These are phyloP conservation scores for Tubosaeta sp. DNA, from an alignment of 768 basidiomycete species.

Conservation along the genomic window DNA sequence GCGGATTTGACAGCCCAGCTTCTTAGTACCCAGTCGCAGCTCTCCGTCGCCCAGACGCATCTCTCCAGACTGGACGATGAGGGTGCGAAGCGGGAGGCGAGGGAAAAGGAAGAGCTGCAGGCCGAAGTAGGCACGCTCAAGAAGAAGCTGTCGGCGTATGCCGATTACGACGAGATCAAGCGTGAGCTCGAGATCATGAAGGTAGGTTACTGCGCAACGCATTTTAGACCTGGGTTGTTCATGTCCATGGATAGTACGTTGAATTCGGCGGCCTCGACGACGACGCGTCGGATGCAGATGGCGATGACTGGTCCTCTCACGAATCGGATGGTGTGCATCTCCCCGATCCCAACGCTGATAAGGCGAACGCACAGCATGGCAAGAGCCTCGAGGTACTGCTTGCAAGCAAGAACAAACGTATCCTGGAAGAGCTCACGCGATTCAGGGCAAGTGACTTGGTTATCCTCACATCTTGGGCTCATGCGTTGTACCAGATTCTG, in stretches of 20 bases:
- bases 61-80: constrained; percentile 17
- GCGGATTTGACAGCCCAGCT: constrained; percentile 13
- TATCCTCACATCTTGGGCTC: not conserved
- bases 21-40: constrained; percentile 16
- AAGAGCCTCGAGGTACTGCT: constrained; percentile 88
- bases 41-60: constrained; percentile 15
- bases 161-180: constrained; percentile 96
- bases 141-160: constrained; percentile 63
- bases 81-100: constrained; percentile 13
- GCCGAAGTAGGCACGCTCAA: constrained; percentile 68
- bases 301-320: constrained; percentile 41
- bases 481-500: constrained; percentile 53
- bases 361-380: constrained; percentile 69
- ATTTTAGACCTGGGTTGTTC: not conserved
- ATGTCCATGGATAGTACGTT: constrained; percentile 62
- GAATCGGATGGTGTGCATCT: constrained; percentile 56
- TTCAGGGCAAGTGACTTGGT: constrained; percentile 55
- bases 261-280: constrained; percentile 89
- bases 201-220: constrained; percentile 39
- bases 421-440: constrained; percentile 89
- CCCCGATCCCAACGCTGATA: constrained; percentile 87
- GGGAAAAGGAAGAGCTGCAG: constrained; percentile 34
- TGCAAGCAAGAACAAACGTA: constrained; percentile 88
- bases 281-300: constrained; percentile 50
- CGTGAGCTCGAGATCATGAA: constrained; percentile 99